Conservation (phyloP, 116 monocot species). For the Dioscorea cayenensis region DNA sequence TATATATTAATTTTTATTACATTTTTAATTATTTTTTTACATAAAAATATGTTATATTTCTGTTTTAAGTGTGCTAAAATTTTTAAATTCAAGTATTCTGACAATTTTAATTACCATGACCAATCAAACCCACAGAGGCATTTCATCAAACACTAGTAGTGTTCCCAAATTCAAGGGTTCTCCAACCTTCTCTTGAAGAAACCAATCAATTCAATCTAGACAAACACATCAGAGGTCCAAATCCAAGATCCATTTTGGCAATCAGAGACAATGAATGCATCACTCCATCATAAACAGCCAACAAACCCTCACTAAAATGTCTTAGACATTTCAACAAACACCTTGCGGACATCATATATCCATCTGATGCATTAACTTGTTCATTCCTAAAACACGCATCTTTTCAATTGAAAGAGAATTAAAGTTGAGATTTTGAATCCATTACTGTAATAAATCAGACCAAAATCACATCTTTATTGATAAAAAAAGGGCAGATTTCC, state of each 20-base stretch:
- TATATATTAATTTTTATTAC: no score
- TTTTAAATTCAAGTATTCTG: no score
- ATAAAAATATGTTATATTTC: no score
- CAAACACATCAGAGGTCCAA: slow-evolving; percentile 16
- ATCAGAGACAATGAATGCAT: slow-evolving; percentile 40
- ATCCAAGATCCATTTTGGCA: slow-evolving; percentile 30
- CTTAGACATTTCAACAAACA: slow-evolving; percentile 29
- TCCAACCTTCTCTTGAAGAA: slow-evolving; percentile 22
- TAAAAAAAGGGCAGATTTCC: neutral
- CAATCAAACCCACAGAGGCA: slow-evolving; percentile 27
- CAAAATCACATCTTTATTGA: neutral
- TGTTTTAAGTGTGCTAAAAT: no score
- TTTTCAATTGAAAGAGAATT: neutral
- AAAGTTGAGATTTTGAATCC: neutral
- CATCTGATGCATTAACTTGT: no score
- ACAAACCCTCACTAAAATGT: slow-evolving; percentile 29
- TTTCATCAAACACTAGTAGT: slow-evolving; percentile 43
- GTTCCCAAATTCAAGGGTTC: slow-evolving; percentile 15
- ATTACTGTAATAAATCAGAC: neutral
- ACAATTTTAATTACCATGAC: no score
- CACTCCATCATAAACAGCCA: neutral
- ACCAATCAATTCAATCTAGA: slow-evolving; percentile 16
- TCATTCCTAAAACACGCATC: slow-evolving; percentile 3
- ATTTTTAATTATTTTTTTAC: no score
- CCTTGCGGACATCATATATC: slow-evolving; percentile 8